Evolutionary conservation across 441 rosid species (phyloP).

Genomic region (Erysimum cheiri): DNA sequence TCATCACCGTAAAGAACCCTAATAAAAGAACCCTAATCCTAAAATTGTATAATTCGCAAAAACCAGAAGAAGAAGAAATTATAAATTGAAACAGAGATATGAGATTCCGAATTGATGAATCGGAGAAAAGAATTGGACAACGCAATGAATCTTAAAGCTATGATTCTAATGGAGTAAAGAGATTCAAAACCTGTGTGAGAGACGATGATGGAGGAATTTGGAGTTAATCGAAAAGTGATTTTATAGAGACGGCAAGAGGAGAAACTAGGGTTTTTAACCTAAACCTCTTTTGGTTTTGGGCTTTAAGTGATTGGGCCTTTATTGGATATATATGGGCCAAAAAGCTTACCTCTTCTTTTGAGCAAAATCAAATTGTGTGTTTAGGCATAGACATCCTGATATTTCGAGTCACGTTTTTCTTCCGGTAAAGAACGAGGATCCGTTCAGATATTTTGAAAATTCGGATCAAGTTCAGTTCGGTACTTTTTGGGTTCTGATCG

Average conservation of each 20-base stretch:
- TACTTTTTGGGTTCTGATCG: too few species aligned
- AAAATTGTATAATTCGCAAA: not conserved
- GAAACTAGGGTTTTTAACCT: not conserved
- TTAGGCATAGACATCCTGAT: too few species aligned
- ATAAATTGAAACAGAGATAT: not conserved
- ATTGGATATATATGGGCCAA: not conserved
- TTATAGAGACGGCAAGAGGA: conserved; percentile 8
- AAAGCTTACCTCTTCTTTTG: not conserved
- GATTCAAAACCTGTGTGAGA: not conserved
- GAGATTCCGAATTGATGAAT: not conserved
- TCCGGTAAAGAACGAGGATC: too few species aligned
- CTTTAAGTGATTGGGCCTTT: not conserved
- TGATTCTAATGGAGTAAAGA: not conserved
- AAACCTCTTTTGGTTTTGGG: not conserved
- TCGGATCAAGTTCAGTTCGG: too few species aligned
- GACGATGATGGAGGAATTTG: not conserved
- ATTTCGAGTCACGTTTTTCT: too few species aligned
- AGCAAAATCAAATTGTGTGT: too few species aligned
- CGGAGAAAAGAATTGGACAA: not conserved
- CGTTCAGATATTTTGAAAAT: too few species aligned
- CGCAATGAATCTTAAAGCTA: not conserved
- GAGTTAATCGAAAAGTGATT: not conserved
- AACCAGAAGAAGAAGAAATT: not conserved
- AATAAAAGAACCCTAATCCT: not conserved
- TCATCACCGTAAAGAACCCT: conserved; percentile 18